phyloP scores from a whole-genome alignment of 495 filamentous ascomycete genomes.

The Tuber umbilicatum region DNA sequence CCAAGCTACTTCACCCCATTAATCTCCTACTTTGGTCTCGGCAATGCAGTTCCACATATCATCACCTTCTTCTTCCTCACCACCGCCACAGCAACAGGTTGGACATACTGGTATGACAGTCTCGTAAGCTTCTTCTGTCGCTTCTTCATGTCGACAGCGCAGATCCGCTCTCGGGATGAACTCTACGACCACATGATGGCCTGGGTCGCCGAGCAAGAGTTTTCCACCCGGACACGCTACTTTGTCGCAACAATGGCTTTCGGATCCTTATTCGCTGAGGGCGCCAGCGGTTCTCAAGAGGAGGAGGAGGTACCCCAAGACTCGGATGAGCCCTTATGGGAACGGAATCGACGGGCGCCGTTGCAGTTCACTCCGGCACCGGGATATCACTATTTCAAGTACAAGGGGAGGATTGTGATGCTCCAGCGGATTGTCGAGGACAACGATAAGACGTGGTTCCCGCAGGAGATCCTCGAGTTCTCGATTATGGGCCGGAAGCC shows the following conservation, averaged over 20 bases:
- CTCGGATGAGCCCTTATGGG: slow-evolving; percentile 16
- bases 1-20: slow-evolving; percentile 7
- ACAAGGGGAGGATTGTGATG: slow-evolving; percentile 23
- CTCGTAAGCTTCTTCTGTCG: slow-evolving; percentile 18
- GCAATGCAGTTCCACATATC: slow-evolving; percentile 17
- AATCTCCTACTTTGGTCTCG: slow-evolving; percentile 27
- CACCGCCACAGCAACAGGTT: slow-evolving; percentile 24
- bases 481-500: slow-evolving; percentile 27
- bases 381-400: slow-evolving; percentile 23
- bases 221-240: slow-evolving; percentile 21
- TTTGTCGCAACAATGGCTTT: slow-evolving; percentile 34
- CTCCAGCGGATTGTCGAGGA: slow-evolving; percentile 23
- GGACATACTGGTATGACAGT: slow-evolving; percentile 35
- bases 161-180: slow-evolving; percentile 33
- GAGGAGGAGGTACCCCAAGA: slow-evolving; percentile 12
- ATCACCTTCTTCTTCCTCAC: slow-evolving; percentile 28
- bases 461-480: slow-evolving; percentile 33
- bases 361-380: slow-evolving; percentile 33
- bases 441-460: slow-evolving; percentile 28
- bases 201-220: slow-evolving; percentile 31
- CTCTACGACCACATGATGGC: slow-evolving; percentile 33
- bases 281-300: slow-evolving; percentile 8
- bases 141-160: slow-evolving; percentile 34
- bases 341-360: slow-evolving; percentile 27
- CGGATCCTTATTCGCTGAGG: slow-evolving; percentile 26